These are phyloP conservation scores for Gossypium rotundifolium DNA, from an alignment of 345 rosid species.

Conservation along the genomic window DNA sequence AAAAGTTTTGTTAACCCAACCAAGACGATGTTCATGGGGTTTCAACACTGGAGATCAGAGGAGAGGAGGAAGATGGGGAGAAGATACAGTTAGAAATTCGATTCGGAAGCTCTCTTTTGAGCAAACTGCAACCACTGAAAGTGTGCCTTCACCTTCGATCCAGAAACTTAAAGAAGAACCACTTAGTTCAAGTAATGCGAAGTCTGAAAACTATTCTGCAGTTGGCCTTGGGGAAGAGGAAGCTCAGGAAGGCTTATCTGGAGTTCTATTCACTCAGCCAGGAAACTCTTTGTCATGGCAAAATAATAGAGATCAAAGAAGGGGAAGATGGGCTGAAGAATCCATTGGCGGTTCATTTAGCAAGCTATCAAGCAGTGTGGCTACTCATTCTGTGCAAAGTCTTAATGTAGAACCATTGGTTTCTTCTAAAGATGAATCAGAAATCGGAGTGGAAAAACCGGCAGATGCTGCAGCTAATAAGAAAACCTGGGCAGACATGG, in stretches of 20 bases:
- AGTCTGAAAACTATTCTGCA: neutral
- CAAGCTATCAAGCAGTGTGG: constrained; percentile 16
- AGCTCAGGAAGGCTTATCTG: constrained; percentile 3
- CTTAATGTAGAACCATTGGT: constrained; percentile 16
- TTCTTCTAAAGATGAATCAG: constrained; percentile 19
- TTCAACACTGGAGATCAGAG: constrained; percentile 8
- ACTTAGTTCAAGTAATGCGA: neutral
- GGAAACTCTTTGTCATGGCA: constrained; percentile 17
- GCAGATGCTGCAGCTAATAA: constrained; percentile 11
- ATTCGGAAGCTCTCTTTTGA: constrained; percentile 28
- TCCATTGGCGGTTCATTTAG: constrained; percentile 19
- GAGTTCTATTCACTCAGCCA: constrained; percentile 36
- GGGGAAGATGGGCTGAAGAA: constrained; percentile 21
- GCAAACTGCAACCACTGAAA: constrained; percentile 1
- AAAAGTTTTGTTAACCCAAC: constrained; percentile 33
- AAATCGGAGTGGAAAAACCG: constrained; percentile 12
- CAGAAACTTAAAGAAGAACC: constrained; percentile 14
- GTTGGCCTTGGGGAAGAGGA: constrained; percentile 2
- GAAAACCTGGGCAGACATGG: constrained; percentile 85
- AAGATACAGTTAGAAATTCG: constrained; percentile 22
- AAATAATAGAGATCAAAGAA: constrained; percentile 11
- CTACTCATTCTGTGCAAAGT: constrained; percentile 5
- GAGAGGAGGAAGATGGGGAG: constrained; percentile 21
- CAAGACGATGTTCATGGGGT: constrained; percentile 21
- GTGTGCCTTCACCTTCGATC: neutral